Evolutionary conservation across 495 filamentous ascomycete species (phyloP).

Genomic region (Apodospora peruviana): DNA sequence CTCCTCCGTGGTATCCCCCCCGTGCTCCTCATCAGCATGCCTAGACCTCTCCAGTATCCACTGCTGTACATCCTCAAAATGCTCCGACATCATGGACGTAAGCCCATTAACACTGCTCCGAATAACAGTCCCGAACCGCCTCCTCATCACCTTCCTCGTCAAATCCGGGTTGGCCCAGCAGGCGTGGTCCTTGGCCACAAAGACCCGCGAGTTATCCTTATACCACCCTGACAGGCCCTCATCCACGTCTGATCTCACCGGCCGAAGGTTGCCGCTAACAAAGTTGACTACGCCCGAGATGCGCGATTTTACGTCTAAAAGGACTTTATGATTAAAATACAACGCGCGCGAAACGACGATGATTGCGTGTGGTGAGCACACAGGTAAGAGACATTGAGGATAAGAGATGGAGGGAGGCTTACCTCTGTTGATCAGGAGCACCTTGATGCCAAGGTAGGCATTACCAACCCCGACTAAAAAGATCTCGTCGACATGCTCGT

Average conservation of each 20-base stretch:
- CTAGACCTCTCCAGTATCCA: slow-evolving; percentile 48
- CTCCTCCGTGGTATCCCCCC: slow-evolving; percentile 30
- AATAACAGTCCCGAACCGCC: slow-evolving; percentile 58
- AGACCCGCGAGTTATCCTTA: slow-evolving; percentile 65
- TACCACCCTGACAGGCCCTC: slow-evolving; percentile 65
- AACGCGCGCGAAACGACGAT: no score
- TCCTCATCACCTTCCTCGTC: slow-evolving; percentile 55
- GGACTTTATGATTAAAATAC: background rate
- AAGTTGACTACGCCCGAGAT: slow-evolving; percentile 51
- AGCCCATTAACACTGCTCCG: slow-evolving; percentile 48
- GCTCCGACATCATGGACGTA: slow-evolving; percentile 58
- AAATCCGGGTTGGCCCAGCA: slow-evolving; percentile 58
- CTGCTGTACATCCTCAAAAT: slow-evolving; percentile 50
- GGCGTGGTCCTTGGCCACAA: slow-evolving; percentile 63
- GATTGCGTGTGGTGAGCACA: no score
- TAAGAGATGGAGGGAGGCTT: slow-evolving; percentile 11
- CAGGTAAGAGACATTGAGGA: no score
- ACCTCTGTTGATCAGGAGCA: slow-evolving; percentile 66
- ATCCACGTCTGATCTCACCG: slow-evolving; percentile 60
- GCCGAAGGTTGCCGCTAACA: slow-evolving; percentile 58
- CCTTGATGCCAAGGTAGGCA: slow-evolving; percentile 62
- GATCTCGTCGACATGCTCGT: slow-evolving; percentile 58
- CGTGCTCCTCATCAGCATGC: slow-evolving; percentile 21
- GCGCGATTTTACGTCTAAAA: slow-evolving; percentile 37
- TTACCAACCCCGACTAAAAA: slow-evolving; percentile 82